Conservation (phyloP, 129 eudicot species). For the Flaveria trinervia region DNA sequence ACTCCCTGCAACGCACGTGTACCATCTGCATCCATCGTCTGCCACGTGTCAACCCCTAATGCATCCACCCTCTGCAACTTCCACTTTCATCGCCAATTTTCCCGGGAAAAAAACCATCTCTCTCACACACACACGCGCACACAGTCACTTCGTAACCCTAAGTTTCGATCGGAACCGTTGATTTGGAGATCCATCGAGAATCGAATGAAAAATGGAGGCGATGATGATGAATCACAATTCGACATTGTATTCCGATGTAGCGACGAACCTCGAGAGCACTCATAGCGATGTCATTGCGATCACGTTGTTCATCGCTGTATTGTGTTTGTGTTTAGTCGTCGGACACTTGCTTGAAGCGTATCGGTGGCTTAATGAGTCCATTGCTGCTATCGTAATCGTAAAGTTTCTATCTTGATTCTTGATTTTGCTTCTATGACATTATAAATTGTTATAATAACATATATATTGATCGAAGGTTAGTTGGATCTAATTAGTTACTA, state of each 20-base stretch:
- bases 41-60: conserved; percentile 27
- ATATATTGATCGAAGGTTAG: background rate
- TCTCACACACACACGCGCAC: background rate
- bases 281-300: conserved; percentile 62
- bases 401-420: background rate
- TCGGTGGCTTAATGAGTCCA: conserved; percentile 74
- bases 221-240: conserved; percentile 31
- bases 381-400: conserved; percentile 71
- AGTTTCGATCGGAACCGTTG: conserved; percentile 2
- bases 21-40: background rate
- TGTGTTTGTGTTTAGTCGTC: conserved; percentile 64
- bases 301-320: conserved; percentile 63
- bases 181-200: conserved; percentile 22
- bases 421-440: background rate
- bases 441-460: background rate
- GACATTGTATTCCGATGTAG: conserved; percentile 16
- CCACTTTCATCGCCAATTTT: conserved; percentile 28
- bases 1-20: conserved; percentile 23
- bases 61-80: conserved; percentile 20
- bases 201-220: conserved; percentile 20
- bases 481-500: background rate
- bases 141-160: background rate
- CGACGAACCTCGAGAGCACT: conserved; percentile 33
- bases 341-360: conserved; percentile 80
- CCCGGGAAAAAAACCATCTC: conserved; percentile 25